phyloP scores from a whole-genome alignment of 139 green algal genomes.

The Auxenochlorella pyrenoidosa region DNA sequence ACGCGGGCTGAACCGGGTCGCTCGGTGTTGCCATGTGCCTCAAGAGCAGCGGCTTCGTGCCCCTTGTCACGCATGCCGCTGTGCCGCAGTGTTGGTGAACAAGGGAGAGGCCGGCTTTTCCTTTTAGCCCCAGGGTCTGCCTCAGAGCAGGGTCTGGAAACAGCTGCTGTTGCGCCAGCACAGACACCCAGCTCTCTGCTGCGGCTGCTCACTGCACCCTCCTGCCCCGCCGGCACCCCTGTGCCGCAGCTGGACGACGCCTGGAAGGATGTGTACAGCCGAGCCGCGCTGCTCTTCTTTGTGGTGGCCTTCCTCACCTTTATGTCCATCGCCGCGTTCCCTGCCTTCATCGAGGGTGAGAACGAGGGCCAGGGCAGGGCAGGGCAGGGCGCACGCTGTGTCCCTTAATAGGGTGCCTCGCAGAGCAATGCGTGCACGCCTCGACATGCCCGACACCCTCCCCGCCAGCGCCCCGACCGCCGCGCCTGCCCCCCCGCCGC shows the following conservation, averaged over 20 bases:
- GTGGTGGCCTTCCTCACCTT: conserved; percentile 72
- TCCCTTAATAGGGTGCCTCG: neutral
- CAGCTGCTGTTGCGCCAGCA: neutral
- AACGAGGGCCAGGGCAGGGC: conserved; percentile 27
- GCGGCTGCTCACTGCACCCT: neutral
- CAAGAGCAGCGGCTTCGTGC: neutral
- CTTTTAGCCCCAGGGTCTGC: neutral
- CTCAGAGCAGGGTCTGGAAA: no score
- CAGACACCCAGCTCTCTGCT: neutral
- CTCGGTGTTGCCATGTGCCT: conserved; percentile 25
- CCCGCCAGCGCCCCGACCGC: neutral
- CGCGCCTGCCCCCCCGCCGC: neutral
- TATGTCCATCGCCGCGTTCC: conserved; percentile 71
- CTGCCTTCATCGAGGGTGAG: conserved; percentile 66
- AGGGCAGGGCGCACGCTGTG: no score
- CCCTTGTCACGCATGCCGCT: neutral
- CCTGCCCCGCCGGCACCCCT: conserved; percentile 4
- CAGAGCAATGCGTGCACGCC: neutral
- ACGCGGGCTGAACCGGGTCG: conserved; percentile 55
- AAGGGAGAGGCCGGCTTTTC: neutral
- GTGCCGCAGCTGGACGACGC: conserved; percentile 56
- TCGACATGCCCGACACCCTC: neutral
- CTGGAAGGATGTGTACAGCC: conserved; percentile 66
- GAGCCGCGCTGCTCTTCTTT: conserved; percentile 72
- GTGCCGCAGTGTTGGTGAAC: neutral